Evolutionary conservation across 2,329 filamentous ascomycete genomes (phyloP), one percentile per base, ranked within the genome.

Genomic region (Pseudocercospora pini-densiflorae): DNA sequence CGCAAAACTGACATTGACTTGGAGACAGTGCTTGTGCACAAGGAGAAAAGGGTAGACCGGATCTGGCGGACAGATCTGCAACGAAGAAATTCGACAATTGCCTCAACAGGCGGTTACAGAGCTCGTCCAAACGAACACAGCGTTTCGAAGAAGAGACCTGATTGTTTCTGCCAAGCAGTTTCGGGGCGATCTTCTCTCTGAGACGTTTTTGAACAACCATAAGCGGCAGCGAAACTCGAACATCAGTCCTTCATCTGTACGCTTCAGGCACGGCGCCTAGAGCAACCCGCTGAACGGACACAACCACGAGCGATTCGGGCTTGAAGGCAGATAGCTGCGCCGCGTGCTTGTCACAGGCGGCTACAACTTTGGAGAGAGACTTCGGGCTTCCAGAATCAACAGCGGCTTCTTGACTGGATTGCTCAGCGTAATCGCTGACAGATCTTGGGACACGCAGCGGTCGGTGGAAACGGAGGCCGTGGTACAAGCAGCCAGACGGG

Each of bases 391-490:
- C 58, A 47, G 45, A 54, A 49, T 47, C 31, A 59, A 10, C 45
- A n/a, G 49, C 31, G 7, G 12, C 6, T 24, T 29, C 19, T 27
- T 49, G n/a, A 55, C 45, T 57, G 63, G 63, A 16, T 27, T 53
- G 63, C 45, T 54, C 27, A 24, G 29, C 24, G 53, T 53, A 27
- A 54, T 61, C 49, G 31, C 63, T 47, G 58, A 61, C 63, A 59
- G 63, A 65, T 60, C 58, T 21, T 36, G 40, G 47, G 23, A 40
- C 29, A 45, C 63, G 58, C 16, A 23, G 53, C 58, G 33, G 47
- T 47, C 31, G 45, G 55, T 24, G 55, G 31, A 59, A 19, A 53
- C 43, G 24, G 57, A 64, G 49, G 9, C 58, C 63, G 63, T 65
- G 57, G 57, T 29, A 57, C 45, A 24, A 40, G 27, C 27, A 24